These are phyloP conservation scores for Kodamaea fukazawae DNA, from an alignment of 805 yeast genomes.

Conservation along the genomic window DNA sequence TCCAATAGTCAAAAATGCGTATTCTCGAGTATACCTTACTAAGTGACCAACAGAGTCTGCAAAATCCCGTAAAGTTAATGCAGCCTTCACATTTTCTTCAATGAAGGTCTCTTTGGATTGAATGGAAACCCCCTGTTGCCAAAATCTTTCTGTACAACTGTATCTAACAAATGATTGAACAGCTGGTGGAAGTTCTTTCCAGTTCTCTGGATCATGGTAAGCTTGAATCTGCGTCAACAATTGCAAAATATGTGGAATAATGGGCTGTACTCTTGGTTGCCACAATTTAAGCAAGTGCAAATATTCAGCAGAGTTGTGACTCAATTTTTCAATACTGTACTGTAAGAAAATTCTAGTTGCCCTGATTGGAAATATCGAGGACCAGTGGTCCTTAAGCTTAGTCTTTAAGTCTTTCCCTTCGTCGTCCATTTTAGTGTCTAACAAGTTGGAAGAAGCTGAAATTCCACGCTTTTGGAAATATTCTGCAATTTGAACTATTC, in stretches of 20 bases:
- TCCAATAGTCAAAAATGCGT: conserved; percentile 85
- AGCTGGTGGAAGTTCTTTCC: conserved; percentile 82
- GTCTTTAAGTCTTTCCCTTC: conserved; percentile 74
- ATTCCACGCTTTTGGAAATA: conserved; percentile 84
- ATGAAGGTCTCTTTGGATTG: conserved; percentile 92
- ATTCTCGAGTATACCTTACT: conserved; percentile 92
- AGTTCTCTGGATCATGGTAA: conserved; percentile 88
- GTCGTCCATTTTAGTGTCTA: conserved; percentile 85
- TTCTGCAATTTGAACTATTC: conserved; percentile 89
- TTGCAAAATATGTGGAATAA: conserved; percentile 86
- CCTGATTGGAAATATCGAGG: conserved; percentile 89
- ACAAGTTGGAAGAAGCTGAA: conserved; percentile 67
- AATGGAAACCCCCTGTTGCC: conserved; percentile 97
- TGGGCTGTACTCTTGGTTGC: conserved; percentile 92
- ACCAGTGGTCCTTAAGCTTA: conserved; percentile 87
- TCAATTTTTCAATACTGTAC: conserved; percentile 88
- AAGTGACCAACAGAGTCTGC: conserved; percentile 98
- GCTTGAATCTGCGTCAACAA: conserved; percentile 88
- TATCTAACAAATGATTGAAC: conserved; percentile 91
- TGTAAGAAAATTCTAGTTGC: conserved; percentile 94
- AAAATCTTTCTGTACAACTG: conserved; percentile 88
- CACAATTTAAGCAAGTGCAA: conserved; percentile 69
- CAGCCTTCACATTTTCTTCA: conserved; percentile 91
- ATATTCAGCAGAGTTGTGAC: conserved; percentile 74
- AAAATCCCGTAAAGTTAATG: conserved; percentile 90